A percentile compares a stretch with the other conserved stretches of the same genome.
These are phyloP conservation scores for Geopyxis carbonaria DNA, from an alignment of 495 filamentous ascomycete species.

Conservation along the genomic window DNA sequence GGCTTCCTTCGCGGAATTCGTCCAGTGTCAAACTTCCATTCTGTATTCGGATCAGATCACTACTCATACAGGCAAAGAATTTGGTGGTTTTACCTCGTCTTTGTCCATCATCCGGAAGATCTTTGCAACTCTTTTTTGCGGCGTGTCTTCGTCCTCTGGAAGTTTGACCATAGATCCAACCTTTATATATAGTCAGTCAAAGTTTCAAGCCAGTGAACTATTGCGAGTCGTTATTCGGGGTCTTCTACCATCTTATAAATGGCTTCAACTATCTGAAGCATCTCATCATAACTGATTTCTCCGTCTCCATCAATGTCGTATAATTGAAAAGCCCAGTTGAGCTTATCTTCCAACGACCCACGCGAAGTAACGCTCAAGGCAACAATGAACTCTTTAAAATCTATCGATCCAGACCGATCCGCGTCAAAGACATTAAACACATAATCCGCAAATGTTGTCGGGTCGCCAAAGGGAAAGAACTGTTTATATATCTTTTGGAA, in stretches of 20 bases:
- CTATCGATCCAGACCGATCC: conserved; percentile 90
- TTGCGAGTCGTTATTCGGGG: background rate
- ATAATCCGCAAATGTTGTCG: conserved; percentile 91
- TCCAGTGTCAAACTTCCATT: conserved; percentile 40
- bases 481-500: conserved; percentile 99
- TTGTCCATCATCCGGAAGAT: conserved; percentile 99
- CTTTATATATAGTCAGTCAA: too few relatives aligned
- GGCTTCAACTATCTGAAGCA: conserved; percentile 94
- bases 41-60: conserved; percentile 7
- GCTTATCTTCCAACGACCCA: conserved; percentile 97
- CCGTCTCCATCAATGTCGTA: conserved; percentile 99
- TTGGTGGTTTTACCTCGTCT: conserved; percentile 85
- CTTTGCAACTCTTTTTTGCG: conserved; percentile 92
- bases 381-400: conserved; percentile 99
- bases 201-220: background rate
- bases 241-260: conserved; percentile 93
- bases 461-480: conserved; percentile 98
- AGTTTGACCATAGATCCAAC: conserved; percentile 98
- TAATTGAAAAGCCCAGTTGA: conserved; percentile 98
- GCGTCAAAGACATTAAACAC: conserved; percentile 98
- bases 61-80: conserved; percentile 23
- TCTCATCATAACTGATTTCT: conserved; percentile 97
- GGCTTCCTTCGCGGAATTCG: conserved; percentile 97
- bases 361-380: conserved; percentile 90
- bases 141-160: conserved; percentile 95